phyloP scores from a whole-genome alignment of 2,329 filamentous ascomycete species.

The Stenocarpella maydis region DNA sequence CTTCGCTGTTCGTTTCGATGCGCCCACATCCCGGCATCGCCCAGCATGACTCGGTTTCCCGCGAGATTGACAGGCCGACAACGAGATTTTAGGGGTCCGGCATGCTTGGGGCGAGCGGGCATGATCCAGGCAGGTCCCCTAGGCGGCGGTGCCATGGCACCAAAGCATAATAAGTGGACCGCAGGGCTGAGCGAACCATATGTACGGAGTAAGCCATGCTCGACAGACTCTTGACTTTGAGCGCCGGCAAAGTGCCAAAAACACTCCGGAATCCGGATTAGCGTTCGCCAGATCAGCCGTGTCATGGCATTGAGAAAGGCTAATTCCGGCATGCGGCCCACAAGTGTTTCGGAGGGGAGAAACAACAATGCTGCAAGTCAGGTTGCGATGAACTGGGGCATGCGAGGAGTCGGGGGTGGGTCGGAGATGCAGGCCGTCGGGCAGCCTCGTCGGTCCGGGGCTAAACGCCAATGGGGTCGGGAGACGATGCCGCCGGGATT shows the following conservation, averaged over 20 bases:
- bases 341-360: background rate
- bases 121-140: constrained; percentile 5
- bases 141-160: background rate
- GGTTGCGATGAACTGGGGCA: constrained; percentile 5
- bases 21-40: background rate
- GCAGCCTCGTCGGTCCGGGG: background rate
- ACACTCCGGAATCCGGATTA: background rate
- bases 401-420: background rate
- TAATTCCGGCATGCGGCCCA: background rate
- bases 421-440: background rate
- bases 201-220: too few species aligned
- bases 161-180: constrained; percentile 20
- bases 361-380: background rate
- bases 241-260: background rate
- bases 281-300: constrained; percentile 7
- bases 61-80: background rate
- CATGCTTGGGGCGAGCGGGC: background rate
- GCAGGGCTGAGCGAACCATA: constrained; percentile 22
- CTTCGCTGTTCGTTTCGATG: background rate
- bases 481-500: background rate
- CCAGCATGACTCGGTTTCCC: background rate
- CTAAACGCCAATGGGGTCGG: background rate
- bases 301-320: background rate
- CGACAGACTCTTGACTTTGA: background rate
- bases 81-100: background rate